phyloP scores from a whole-genome alignment of 192 early-diverging fungal genomes.

The Helicostylum pulchrum region DNA sequence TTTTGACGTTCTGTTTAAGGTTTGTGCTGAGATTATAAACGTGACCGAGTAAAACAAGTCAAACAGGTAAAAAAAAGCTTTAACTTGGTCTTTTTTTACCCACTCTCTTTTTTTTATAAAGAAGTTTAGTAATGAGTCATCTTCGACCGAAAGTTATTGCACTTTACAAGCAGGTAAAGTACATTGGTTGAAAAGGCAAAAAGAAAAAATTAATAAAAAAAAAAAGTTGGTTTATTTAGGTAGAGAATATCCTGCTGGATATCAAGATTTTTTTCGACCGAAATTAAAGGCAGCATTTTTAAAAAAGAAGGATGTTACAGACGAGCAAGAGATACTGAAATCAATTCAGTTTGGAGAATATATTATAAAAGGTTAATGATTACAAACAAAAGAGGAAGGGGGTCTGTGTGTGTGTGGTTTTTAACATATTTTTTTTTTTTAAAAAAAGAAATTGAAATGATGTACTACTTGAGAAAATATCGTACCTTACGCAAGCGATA shows the following conservation, averaged over 20 bases:
- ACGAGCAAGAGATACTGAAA: conserved; percentile 36
- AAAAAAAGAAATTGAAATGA: conserved; percentile 43
- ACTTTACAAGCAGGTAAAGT: conserved; percentile 36
- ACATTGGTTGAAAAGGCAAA: neutral
- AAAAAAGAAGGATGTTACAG: conserved; percentile 35
- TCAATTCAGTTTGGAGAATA: conserved; percentile 40
- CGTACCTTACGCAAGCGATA: conserved; percentile 35
- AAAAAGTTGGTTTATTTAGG: conserved; percentile 39
- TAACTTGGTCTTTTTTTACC: neutral
- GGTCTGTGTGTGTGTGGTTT: no score
- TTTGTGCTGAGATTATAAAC: no score
- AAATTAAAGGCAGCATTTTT: conserved; percentile 42
- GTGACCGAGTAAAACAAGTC: no score
- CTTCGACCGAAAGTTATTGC: conserved; percentile 33
- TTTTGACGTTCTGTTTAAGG: no score
- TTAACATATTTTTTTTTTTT: neutral
- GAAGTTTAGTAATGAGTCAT: neutral
- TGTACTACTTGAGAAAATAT: conserved; percentile 47
- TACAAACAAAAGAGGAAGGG: no score
- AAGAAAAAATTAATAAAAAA: neutral
- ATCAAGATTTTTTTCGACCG: conserved; percentile 39
- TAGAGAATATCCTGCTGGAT: conserved; percentile 43
- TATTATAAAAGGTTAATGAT: conserved; percentile 27
- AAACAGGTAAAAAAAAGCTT: neutral
- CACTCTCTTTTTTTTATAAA: neutral